Evolutionary conservation across 2,329 filamentous ascomycete genomes (phyloP).

Genomic region (Intubia oerlemansii): DNA sequence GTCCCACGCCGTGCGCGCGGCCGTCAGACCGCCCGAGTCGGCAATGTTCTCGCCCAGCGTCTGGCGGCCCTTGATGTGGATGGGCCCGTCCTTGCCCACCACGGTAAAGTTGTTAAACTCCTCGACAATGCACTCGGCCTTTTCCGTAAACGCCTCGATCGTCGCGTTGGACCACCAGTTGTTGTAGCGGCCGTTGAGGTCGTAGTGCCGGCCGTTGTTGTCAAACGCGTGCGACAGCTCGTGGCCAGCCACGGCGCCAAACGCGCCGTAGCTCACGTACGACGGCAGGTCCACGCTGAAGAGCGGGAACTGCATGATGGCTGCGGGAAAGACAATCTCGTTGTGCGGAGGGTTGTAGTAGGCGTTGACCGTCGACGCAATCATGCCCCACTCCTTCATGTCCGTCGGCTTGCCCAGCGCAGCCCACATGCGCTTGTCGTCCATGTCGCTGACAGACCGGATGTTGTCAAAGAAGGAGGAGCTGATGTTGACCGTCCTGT

Average conservation of each 20-base stretch:
- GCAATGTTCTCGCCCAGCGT: slow-evolving; percentile 53
- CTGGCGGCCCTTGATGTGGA: slow-evolving; percentile 39
- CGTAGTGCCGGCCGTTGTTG: slow-evolving; percentile 40
- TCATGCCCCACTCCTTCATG: slow-evolving; percentile 38
- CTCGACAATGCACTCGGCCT: slow-evolving; percentile 43
- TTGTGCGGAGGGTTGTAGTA: slow-evolving; percentile 45
- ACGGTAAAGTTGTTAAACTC: slow-evolving; percentile 43
- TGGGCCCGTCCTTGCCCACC: slow-evolving; percentile 28
- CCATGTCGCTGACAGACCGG: slow-evolving; percentile 26
- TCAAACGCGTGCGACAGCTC: slow-evolving; percentile 54
- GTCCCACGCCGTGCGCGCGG: slow-evolving; percentile 44
- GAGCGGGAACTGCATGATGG: slow-evolving; percentile 46
- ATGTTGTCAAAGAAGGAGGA: slow-evolving; percentile 34
- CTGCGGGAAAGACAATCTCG: slow-evolving; percentile 47
- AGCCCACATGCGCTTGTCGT: slow-evolving; percentile 28
- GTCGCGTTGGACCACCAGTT: slow-evolving; percentile 46
- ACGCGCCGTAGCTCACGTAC: slow-evolving; percentile 48
- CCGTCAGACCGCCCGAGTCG: slow-evolving; percentile 43
- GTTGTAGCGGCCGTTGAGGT: slow-evolving; percentile 40
- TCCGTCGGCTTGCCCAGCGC: slow-evolving; percentile 37
- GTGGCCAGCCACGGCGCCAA: slow-evolving; percentile 45
- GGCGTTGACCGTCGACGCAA: slow-evolving; percentile 39
- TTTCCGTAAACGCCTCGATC: slow-evolving; percentile 32
- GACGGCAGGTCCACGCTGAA: slow-evolving; percentile 41
- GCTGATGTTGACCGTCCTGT: slow-evolving; percentile 28